Evolutionary conservation across 2,329 filamentous ascomycete species (phyloP), one percentile per base, ranked within the genome.

Genomic region (Arthroderma sp.): DNA sequence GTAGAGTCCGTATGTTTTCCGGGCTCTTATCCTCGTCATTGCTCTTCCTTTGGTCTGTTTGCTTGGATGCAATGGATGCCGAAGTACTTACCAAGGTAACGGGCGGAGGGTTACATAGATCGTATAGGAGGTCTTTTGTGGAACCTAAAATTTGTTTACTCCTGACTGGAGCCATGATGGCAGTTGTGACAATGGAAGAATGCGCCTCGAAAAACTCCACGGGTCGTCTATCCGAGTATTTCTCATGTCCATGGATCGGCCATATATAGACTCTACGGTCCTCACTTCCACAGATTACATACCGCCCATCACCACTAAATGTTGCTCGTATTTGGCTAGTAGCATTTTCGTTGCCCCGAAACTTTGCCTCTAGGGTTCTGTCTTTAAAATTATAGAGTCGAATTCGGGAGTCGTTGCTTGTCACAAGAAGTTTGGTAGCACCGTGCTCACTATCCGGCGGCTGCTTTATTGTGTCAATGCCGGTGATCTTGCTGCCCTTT

Each of bases 401-500:
- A 10, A 96, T 77, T 22, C 91, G 78, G 1, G 89, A 95, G 60
- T 98, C 91, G 55, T 96, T 98, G 53, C 88, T 95, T 1, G 86
- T 94, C 46, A 98, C 80, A 5, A 98, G 69, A 2, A 98, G 69
- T 56, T 93, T 94, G 42, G 85, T 74, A 43, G 88, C 82, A 1
- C 77, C 77, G 32, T 74, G 74, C 2, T 68, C 66, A 42, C 74
- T 67, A 22, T 72, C 66, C 2, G 72, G 69, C 4, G 79, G 78
- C 40, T 78, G 69, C 10, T 68, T 63, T 51, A 81, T 79, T 0
- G 86, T 83, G 56, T 89, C 80, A 43, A 98, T 94, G 5, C 87
- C 88, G 0, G 91, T 96, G 53, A 98, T 94, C 61, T 98, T 98
- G 67, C 87, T 94, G 4, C 89, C 89, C 61, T 94, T 95, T 4